Evolutionary conservation across 2,329 filamentous ascomycete genomes (phyloP), one percentile per base, ranked within the genome.

Genomic region (Aspergillus spinulosporus): DNA sequence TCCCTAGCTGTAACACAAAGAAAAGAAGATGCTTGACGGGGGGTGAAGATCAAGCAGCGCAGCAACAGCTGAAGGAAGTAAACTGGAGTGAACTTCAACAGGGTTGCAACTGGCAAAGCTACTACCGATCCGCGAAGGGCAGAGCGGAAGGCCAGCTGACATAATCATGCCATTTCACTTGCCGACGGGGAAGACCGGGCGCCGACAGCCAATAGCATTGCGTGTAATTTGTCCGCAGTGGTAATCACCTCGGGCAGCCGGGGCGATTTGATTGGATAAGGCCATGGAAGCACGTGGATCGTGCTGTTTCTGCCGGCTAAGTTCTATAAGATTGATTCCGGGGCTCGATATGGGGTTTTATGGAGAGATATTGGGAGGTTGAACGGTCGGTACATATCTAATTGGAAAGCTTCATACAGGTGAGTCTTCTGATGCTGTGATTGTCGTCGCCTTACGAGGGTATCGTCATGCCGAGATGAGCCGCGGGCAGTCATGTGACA

Each of bases 201-300:
- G 65, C 67, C 61, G 64, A 69, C 5, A 51, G 43, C 72, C 72
- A 74, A 74, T 74, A 65, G 73, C 51, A 9, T 28, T 5, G 3
- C 12, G 50, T 34, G 56, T 21, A 21, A 21, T 21, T 21, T 21
- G 21, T 21, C 21, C 21, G 21, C 56, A 74, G 68, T 66, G 65
- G 70, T 73, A 71, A 74, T 68, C 72, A 66, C 64, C 67, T 68
- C 70, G 70, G 65, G 64, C 64, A 62, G 68, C 63, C 59, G 64
- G 64, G 57, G 36, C 34, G 6, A 43, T 40, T 39, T 72, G 56
- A 72, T 72, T 72, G 70, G 70, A 58, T 37, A 40, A 26, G 43
- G n/a, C 11, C n/a, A 45, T 11, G n/a, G 14, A 49, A 62, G 66
- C 69, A 73, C 68, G 68, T 72, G 70, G 21, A 60, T 49, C 61